Conservation (phyloP, 78 protist species). For the Dictyostelium purpureum region DNA sequence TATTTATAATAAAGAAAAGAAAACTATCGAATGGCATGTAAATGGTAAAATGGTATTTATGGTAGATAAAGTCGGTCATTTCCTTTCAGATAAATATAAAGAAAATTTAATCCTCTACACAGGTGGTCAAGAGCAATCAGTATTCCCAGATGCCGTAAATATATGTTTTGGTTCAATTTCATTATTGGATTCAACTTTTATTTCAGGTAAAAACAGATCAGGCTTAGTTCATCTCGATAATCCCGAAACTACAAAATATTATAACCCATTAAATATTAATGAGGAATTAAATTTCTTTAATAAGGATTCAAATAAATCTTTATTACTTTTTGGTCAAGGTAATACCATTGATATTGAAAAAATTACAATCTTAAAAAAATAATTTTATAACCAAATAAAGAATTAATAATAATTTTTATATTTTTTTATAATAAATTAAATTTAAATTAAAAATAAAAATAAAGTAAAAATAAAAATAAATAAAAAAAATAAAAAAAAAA, state of each 20-base stretch:
- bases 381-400: background rate
- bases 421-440: background rate
- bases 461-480: background rate
- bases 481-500: background rate
- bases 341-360: background rate
- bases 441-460: background rate
- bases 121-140: constrained; percentile 17
- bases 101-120: background rate
- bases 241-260: background rate
- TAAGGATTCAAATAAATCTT: background rate
- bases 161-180: constrained; percentile 10
- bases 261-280: background rate
- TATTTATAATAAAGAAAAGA: background rate
- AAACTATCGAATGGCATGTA: background rate
- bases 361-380: background rate
- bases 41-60: background rate
- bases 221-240: constrained; percentile 7
- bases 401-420: background rate
- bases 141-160: background rate
- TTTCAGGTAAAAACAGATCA: background rate
- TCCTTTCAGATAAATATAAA: background rate
- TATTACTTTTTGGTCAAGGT: constrained; percentile 15
- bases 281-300: background rate
- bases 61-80: background rate
- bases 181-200: background rate